Base-by-base conservation (phyloP, 2,329 filamentous ascomycete genomes). In the Aspergillus nomiae region DNA sequence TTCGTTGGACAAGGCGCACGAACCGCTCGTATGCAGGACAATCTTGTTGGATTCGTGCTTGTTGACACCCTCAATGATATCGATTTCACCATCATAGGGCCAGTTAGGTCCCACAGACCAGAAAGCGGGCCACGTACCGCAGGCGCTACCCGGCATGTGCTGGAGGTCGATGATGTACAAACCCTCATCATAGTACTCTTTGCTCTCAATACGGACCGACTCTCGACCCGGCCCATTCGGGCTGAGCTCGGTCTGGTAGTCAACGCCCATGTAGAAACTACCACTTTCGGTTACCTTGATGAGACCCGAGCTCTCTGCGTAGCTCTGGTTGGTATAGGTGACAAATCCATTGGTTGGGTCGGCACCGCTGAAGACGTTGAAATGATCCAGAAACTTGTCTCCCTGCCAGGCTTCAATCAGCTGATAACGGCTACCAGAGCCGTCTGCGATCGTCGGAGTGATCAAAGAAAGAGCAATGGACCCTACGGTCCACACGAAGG, bases 61-160 rank as follows among this genome's bases (percentile, higher is more conserved):
- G 66, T 85, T 84, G 63, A 85, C 82, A 8, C 80, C 81, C 67
- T 85, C 83, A 65, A 85, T 81, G 55, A 85, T 80, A 69, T 85
- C 83, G 51, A 85, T 83, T 74, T 83, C 81, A 16, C 81, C 81
- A 41, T 76, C 73, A 1, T 69, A 56, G 1, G 80, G 80, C 81
- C 81, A 82, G 41, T 75, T 67, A 24, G 68, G 66, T 21, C 80
- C 79, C 0, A 80, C 71, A 7, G 79, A 76, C 81, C 81, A 83
- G 63, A 81, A 82, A 9, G 81, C 81, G 2, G 83, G 83, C 84
- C 84, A 85, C 34, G 78, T 81, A 54, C 81, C 84, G 62, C 83
- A 85, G 51, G 78, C 76, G 51, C 75, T 76, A 12, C 76, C 77
- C 2, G 82, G 82, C 76, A 83, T 81, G 66, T 84, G 82, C 4